Conservation (phyloP, 2,329 filamentous ascomycete genomes). For the Sclerotinia subarctica region DNA sequence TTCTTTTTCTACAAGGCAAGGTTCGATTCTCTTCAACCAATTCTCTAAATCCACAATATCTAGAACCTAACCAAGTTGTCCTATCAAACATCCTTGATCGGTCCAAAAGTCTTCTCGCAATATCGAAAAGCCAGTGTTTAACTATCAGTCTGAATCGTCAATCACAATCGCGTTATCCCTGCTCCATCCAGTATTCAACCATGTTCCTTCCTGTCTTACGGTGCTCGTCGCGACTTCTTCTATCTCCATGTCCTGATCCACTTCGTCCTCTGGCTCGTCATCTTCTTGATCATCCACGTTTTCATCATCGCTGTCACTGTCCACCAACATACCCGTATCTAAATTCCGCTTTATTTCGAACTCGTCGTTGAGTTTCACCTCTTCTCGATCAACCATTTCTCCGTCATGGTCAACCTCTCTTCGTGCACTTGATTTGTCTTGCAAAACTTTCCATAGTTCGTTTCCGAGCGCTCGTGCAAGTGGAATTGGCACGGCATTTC, state of each 20-base stretch:
- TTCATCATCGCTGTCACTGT: neutral
- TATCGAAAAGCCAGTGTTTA: too few relatives aligned
- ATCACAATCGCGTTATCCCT: neutral
- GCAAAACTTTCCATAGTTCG: neutral
- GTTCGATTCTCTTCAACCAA: neutral
- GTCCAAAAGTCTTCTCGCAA: neutral
- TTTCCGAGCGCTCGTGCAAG: constrained; percentile 9
- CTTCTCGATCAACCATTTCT: neutral
- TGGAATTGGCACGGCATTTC: constrained; percentile 16
- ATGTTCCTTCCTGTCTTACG: neutral
- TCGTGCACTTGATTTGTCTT: too few relatives aligned
- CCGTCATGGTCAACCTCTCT: neutral
- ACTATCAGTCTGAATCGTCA: neutral
- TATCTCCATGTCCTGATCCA: neutral
- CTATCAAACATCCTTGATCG: neutral
- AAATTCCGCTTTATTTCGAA: neutral
- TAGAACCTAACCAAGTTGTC: neutral
- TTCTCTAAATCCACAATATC: neutral
- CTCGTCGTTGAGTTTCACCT: neutral
- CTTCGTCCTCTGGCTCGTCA: neutral
- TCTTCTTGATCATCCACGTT: neutral
- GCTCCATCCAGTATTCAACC: neutral
- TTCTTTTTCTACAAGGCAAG: neutral
- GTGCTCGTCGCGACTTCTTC: neutral
- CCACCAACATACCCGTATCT: too few relatives aligned